phyloP scores from a whole-genome alignment of 495 filamentous ascomycete species.

The Penicillium diatomitis region DNA sequence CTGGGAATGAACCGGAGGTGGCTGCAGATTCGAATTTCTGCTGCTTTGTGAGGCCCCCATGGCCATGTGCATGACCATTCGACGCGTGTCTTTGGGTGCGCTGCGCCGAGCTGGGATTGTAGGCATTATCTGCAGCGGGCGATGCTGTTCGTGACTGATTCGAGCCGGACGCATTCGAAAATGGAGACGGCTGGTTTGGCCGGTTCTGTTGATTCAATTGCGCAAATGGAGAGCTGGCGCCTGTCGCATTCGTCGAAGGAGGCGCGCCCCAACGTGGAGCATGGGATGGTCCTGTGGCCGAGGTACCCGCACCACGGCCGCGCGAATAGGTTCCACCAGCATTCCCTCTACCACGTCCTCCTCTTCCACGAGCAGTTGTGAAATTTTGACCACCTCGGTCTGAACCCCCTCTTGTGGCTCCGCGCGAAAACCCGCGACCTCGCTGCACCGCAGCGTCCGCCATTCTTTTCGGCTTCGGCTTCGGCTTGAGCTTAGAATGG shows the following conservation, averaged over 20 bases:
- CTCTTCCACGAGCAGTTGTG: constrained; percentile 23
- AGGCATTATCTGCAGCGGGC: constrained; percentile 8
- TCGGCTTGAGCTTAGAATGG: no score
- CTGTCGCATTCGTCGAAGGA: neutral
- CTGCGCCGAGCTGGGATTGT: neutral
- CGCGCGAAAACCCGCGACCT: constrained; percentile 21
- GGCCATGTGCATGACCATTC: neutral
- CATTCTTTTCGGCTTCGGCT: constrained; percentile 5
- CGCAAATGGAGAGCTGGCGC: constrained; percentile 23
- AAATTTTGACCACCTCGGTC: constrained; percentile 4
- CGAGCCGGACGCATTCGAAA: constrained; percentile 10
- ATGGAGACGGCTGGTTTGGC: constrained; percentile 14
- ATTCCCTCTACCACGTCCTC: constrained; percentile 9
- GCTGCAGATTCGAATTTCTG: constrained; percentile 19
- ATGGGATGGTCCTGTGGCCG: constrained; percentile 3
- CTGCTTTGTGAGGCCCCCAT: constrained; percentile 1
- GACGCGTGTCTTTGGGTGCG: neutral
- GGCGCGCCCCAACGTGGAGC: neutral
- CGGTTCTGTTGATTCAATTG: constrained; percentile 21
- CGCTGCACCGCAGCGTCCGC: constrained; percentile 1
- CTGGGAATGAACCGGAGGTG: constrained; percentile 21
- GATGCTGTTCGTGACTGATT: constrained; percentile 10
- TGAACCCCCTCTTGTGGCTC: constrained; percentile 12
- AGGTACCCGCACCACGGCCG: constrained; percentile 17
- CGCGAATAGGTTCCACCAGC: neutral